These are phyloP conservation scores for Priceomyces fermenticarens DNA, from an alignment of 805 yeast genomes.

Conservation along the genomic window DNA sequence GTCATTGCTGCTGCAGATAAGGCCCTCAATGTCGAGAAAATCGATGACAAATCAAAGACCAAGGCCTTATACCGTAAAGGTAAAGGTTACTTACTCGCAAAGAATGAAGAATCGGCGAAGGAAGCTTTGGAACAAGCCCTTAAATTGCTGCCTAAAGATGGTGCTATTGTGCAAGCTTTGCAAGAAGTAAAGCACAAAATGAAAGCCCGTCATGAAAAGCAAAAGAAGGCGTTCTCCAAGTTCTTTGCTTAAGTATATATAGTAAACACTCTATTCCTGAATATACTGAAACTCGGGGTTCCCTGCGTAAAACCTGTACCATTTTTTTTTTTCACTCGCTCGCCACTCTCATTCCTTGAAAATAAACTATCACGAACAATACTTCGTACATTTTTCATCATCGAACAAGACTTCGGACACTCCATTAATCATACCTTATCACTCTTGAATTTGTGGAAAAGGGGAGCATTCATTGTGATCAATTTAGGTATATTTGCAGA, in stretches of 20 bases:
- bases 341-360: slow-evolving; percentile 11
- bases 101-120: slow-evolving; percentile 70
- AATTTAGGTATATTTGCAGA: too few relatives aligned
- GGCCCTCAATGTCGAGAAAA: slow-evolving; percentile 58
- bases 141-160: slow-evolving; percentile 63
- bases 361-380: too few relatives aligned
- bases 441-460: too few relatives aligned
- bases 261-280: not conserved
- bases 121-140: slow-evolving; percentile 65
- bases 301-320: not conserved
- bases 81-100: slow-evolving; percentile 58
- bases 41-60: slow-evolving; percentile 67
- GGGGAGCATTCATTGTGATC: too few relatives aligned
- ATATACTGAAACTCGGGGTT: slow-evolving; percentile 1
- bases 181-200: slow-evolving; percentile 52
- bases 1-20: slow-evolving; percentile 60
- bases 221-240: slow-evolving; percentile 71
- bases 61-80: slow-evolving; percentile 90
- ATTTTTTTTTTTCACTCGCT: slow-evolving; percentile 5
- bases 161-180: slow-evolving; percentile 65
- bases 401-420: slow-evolving; percentile 1
- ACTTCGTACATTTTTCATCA: too few relatives aligned
- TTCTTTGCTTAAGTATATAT: slow-evolving; percentile 42
- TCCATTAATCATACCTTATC: slow-evolving; percentile 5
- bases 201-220: slow-evolving; percentile 58